Base-by-base conservation (phyloP, 768 basidiomycete species). In the Mrakia gelida region DNA sequence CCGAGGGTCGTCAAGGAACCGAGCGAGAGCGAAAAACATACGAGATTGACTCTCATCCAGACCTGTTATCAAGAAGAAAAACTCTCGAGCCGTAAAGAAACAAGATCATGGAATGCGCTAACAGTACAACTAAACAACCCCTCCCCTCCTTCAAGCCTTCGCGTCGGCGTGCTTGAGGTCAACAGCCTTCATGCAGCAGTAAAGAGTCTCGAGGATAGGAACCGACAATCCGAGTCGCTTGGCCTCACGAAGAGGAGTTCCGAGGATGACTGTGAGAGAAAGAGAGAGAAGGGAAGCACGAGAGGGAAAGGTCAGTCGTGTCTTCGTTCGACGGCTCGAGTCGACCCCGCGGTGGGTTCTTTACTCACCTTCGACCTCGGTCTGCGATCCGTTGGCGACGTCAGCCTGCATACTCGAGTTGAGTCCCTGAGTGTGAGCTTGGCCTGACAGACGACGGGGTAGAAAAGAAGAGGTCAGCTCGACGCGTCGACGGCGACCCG, bases 361-460 rank as follows among this genome's bases (percentile, higher is more conserved):
- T 32, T n/a, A 38, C 75, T 28, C 7, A 78, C 77, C 71, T 34
- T 79, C 78, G 7, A 79, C 75, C 32, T 79, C 78, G 4, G 73
- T 75, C 28, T 68, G 73, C 11, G 56, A 72, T 0, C 78, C 73
- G 49, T 68, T 67, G 3, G 78, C 74, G 23, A 79, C 78, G 43
- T 79, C 78, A 43, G 74, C 78, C 73, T 75, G 74, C 78, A 79
- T 79, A 7, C 74, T 75, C 30, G 78, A 79, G 78, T 79, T 79
- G 52, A 79, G 75, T 4, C 78, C 78, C 38, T 63, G 26, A 21
- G 74, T 62, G 54, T 78, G 77, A 30, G 77, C 72, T 71, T 74
- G 61, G 52, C 77, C 77, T 78, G 45, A 5, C 41, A 23, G 11
- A 49, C 7, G 43, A 38, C 28, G 41, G 26, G 28, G 65, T n/a